Evolutionary conservation across 371 early-diverging fungal genomes (phyloP).

Genomic region (Batrachochytrium dendrobatidis): DNA sequence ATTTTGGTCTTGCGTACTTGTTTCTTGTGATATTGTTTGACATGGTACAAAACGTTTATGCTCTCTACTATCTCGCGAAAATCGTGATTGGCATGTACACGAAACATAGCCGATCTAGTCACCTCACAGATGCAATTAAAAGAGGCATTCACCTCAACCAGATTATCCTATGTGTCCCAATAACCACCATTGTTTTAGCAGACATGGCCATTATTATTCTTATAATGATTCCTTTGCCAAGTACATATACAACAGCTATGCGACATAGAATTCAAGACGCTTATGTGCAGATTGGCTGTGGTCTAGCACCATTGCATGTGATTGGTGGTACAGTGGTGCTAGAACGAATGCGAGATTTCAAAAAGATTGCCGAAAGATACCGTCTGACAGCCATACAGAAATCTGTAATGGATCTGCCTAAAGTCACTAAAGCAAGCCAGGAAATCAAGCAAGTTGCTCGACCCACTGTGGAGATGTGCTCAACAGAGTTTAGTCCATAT

Average conservation of each 20-base stretch:
- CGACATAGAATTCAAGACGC: not conserved
- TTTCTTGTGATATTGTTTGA: not conserved
- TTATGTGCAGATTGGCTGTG: not conserved
- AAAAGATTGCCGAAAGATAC: not conserved
- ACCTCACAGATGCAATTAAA: conserved; percentile 1
- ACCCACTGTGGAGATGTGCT: too few species aligned
- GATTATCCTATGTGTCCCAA: not conserved
- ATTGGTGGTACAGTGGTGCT: not conserved
- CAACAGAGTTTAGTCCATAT: too few species aligned
- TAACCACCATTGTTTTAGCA: not conserved
- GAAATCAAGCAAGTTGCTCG: too few species aligned
- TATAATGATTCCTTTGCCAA: not conserved
- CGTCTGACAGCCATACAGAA: too few species aligned
- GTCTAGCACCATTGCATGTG: not conserved
- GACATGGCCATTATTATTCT: not conserved
- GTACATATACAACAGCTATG: not conserved
- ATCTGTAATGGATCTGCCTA: too few species aligned
- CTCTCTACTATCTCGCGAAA: not conserved
- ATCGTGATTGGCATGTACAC: not conserved
- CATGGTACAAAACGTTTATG: not conserved
- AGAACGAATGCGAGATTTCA: not conserved
- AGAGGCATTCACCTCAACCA: not conserved
- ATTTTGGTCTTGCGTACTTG: not conserved
- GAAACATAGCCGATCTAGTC: not conserved
- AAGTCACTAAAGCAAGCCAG: too few species aligned